Percentiles rank a stretch among this genome's conserved stretches.
Conservation (phyloP, 1,284 basidiomycete species). For the Cutaneotrichosporon dermatis region DNA sequence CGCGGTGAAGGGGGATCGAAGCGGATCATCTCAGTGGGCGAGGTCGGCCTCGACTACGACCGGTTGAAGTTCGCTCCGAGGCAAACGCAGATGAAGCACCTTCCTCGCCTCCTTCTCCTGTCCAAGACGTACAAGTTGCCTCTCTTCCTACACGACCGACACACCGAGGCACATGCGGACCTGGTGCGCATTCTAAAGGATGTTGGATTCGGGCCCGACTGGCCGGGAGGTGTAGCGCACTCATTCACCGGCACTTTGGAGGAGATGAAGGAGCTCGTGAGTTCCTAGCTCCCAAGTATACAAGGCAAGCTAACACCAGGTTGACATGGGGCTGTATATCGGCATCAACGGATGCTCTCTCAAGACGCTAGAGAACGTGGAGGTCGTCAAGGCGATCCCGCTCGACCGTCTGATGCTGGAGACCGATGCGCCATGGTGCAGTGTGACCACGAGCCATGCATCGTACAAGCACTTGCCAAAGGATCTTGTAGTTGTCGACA, state of each 20-base stretch:
- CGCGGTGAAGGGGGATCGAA: conserved; percentile 51
- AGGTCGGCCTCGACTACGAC: conserved; percentile 87
- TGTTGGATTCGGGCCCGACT: conserved; percentile 48
- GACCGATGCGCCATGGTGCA: conserved; percentile 83
- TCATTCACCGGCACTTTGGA: conserved; percentile 71
- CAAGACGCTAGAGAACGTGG: conserved; percentile 70
- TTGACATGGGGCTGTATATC: conserved; percentile 68
- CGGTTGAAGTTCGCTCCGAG: conserved; percentile 65
- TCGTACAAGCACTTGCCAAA: conserved; percentile 58
- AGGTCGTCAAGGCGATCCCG: conserved; percentile 59
- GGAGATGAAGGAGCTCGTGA: conserved; percentile 61
- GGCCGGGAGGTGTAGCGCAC: conserved; percentile 74
- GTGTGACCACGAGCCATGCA: conserved; percentile 70
- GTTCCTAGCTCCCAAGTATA: background rate
- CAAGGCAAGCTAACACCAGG: conserved; percentile 16
- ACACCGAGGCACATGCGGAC: conserved; percentile 69
- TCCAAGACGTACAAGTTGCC: conserved; percentile 71
- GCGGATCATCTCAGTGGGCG: conserved; percentile 73
- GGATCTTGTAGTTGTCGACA: conserved; percentile 58
- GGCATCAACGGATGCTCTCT: conserved; percentile 79
- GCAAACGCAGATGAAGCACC: conserved; percentile 64
- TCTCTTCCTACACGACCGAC: conserved; percentile 78
- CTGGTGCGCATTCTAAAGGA: conserved; percentile 54
- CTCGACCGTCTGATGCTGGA: conserved; percentile 70
- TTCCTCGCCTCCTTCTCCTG: conserved; percentile 66